Evolutionary conservation across 495 filamentous ascomycete genomes (phyloP).

Genomic region (Penicillium bialowiezense): DNA sequence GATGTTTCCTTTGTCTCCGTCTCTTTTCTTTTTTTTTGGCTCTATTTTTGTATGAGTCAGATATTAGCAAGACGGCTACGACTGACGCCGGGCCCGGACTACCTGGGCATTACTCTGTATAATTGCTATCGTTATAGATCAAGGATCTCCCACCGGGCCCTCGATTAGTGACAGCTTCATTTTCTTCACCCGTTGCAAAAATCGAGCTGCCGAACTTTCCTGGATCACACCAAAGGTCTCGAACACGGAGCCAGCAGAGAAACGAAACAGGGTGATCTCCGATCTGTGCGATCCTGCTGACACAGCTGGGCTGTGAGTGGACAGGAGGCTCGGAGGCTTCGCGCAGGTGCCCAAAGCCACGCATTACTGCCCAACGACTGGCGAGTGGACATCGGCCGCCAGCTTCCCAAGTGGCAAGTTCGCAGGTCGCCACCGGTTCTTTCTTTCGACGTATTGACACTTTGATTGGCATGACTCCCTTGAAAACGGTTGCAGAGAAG

Average conservation of each 20-base stretch:
- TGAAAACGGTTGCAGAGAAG: slow-evolving; percentile 2
- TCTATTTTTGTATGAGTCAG: no score
- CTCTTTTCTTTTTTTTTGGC: neutral
- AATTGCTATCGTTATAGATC: neutral
- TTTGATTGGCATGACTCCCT: neutral
- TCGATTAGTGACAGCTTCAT: slow-evolving; percentile 2
- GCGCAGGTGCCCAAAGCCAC: slow-evolving; percentile 38
- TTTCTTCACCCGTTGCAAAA: neutral
- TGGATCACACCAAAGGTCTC: slow-evolving; percentile 1
- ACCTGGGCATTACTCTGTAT: no score
- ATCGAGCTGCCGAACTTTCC: slow-evolving; percentile 9
- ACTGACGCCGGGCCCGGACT: no score
- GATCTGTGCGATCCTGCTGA: slow-evolving; percentile 19
- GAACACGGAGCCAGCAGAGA: slow-evolving; percentile 7
- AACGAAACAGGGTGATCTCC: slow-evolving; percentile 12
- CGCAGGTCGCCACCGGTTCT: slow-evolving; percentile 9
- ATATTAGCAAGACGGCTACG: no score
- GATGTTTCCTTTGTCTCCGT: no score
- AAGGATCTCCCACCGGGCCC: neutral
- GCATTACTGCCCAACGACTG: slow-evolving; percentile 44
- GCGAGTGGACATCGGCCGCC: slow-evolving; percentile 6
- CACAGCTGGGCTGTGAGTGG: slow-evolving; percentile 21
- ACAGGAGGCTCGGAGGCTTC: slow-evolving; percentile 7
- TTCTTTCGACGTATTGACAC: slow-evolving; percentile 16
- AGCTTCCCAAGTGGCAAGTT: slow-evolving; percentile 22